phyloP scores from a whole-genome alignment of 1,139 yeast genomes.

The Debaryomyces sp. region DNA sequence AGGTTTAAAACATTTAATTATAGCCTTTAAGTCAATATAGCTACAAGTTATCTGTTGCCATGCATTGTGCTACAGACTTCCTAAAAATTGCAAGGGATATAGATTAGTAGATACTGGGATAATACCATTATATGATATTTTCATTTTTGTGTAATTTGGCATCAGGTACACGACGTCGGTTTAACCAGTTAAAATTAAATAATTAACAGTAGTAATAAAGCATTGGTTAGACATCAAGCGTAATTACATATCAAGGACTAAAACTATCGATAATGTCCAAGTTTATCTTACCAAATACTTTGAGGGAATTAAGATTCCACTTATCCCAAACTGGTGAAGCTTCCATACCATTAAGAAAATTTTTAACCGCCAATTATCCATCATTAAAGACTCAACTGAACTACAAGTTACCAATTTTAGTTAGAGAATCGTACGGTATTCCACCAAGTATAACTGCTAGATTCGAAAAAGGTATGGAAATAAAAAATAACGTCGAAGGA shows the following conservation, averaged over 20 bases:
- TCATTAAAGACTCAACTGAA: slow-evolving; percentile 52
- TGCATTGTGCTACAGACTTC: no score
- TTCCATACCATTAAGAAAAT: slow-evolving; percentile 64
- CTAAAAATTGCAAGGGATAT: background rate
- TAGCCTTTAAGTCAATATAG: no score
- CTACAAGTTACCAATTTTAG: slow-evolving; percentile 61
- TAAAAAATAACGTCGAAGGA: slow-evolving; percentile 46
- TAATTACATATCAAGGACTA: background rate
- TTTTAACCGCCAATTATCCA: slow-evolving; percentile 63
- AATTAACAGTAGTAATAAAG: slow-evolving; percentile 9
- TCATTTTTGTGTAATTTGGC: slow-evolving; percentile 1
- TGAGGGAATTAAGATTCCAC: slow-evolving; percentile 79
- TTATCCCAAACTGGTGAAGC: slow-evolving; percentile 77
- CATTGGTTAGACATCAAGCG: background rate
- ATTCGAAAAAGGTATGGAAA: slow-evolving; percentile 53
- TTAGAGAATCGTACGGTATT: slow-evolving; percentile 75
- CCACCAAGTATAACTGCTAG: slow-evolving; percentile 76
- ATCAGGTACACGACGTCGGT: slow-evolving; percentile 2
- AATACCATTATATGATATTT: background rate
- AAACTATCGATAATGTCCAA: slow-evolving; percentile 48
- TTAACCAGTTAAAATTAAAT: slow-evolving; percentile 18
- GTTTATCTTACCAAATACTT: slow-evolving; percentile 62
- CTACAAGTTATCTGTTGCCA: no score
- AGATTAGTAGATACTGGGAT: background rate
- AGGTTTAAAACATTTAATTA: no score